phyloP scores from a whole-genome alignment of 805 yeast species.

The Maudiozyma turicensis region DNA sequence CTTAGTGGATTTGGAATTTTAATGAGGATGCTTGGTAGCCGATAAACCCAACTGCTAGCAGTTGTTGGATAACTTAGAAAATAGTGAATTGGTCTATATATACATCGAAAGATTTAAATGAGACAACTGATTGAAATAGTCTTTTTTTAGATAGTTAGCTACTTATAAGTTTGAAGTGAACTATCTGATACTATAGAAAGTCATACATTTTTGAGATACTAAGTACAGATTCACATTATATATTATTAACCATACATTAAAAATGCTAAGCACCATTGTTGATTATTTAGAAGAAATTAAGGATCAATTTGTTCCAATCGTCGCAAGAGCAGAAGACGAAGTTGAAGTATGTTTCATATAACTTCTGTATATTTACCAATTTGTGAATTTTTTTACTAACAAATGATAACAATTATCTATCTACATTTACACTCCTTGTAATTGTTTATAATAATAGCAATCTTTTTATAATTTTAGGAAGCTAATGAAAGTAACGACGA shows the following conservation, averaged over 20 bases:
- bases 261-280: conserved; percentile 31
- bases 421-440: no score
- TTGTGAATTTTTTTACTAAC: not conserved
- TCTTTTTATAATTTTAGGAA: not conserved
- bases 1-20: no score
- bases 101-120: no score
- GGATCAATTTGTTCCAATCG: conserved; percentile 69
- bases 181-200: no score
- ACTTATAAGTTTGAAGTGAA: no score
- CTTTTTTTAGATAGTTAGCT: no score
- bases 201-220: no score
- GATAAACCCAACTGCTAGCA: conserved; percentile 1
- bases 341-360: conserved; percentile 7
- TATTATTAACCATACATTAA: not conserved
- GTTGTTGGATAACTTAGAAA: no score
- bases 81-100: no score
- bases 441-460: not conserved
- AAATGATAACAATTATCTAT: not conserved
- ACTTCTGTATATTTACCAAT: not conserved
- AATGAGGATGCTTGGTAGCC: not conserved
- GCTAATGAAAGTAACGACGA: conserved; percentile 9
- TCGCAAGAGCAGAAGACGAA: conserved; percentile 65
- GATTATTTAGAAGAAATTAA: conserved; percentile 52
- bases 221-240: not conserved
- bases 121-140: no score